Conservation (phyloP, 2,329 filamentous ascomycete genomes). For the Arthrinium phaeospermum region DNA sequence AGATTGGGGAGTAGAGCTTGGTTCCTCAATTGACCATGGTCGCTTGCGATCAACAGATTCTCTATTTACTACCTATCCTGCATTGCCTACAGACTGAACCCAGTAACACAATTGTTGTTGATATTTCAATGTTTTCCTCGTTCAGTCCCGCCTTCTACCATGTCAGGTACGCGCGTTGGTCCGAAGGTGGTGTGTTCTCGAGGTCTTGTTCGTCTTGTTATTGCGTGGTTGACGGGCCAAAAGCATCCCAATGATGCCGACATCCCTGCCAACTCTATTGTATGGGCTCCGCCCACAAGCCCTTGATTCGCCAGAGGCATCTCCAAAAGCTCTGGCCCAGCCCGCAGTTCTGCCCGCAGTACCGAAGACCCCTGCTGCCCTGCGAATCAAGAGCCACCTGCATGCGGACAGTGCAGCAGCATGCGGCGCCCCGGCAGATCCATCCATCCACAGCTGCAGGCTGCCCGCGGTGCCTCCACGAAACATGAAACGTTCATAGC, state of each 20-base stretch:
- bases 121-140: background rate
- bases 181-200: background rate
- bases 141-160: background rate
- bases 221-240: constrained; percentile 10
- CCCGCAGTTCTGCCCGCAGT: background rate
- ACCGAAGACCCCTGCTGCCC: background rate
- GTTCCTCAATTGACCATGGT: background rate
- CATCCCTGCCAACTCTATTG: constrained; percentile 6
- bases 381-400: background rate
- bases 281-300: background rate
- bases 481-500: background rate
- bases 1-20: background rate
- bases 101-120: background rate
- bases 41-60: background rate
- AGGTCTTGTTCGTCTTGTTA: background rate
- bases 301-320: background rate
- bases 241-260: background rate
- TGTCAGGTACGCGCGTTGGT: constrained; percentile 1
- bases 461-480: background rate
- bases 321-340: background rate
- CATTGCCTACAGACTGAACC: background rate
- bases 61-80: background rate
- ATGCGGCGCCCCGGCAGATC: constrained; percentile 10
- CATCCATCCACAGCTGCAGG: background rate
- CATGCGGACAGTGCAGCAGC: background rate